Conservation (phyloP, 176 grass and related monocot species). For the Eleusine coracana region DNA sequence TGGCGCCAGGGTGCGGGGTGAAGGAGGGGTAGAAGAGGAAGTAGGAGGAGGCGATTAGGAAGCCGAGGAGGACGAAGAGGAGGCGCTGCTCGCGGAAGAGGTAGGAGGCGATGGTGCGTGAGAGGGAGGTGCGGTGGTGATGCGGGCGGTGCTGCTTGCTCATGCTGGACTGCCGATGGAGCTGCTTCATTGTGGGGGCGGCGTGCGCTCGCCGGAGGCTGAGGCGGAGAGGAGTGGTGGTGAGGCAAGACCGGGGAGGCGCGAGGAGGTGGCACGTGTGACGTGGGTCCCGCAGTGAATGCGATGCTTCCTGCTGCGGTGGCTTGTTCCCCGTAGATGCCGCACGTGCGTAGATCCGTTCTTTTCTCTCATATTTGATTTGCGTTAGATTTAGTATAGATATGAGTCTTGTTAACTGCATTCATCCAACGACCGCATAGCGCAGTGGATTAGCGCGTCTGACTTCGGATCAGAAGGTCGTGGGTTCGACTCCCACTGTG, state of each 20-base stretch:
- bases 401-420: background rate
- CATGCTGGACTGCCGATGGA: slow-evolving; percentile 63
- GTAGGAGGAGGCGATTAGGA: slow-evolving; percentile 79
- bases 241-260: background rate
- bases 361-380: background rate
- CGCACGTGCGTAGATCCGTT: slow-evolving; percentile 54
- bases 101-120: slow-evolving; percentile 54
- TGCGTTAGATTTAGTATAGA: background rate
- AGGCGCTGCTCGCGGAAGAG: slow-evolving; percentile 92
- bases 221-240: slow-evolving; percentile 30
- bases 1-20: slow-evolving; percentile 5
- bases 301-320: slow-evolving; percentile 37
- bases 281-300: background rate
- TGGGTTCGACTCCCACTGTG: slow-evolving; percentile 99
- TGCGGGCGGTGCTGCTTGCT: slow-evolving; percentile 61
- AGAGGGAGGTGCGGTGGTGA: slow-evolving; percentile 48
- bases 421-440: slow-evolving; percentile 68
- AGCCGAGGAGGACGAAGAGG: slow-evolving; percentile 88
- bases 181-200: slow-evolving; percentile 70
- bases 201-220: slow-evolving; percentile 33
- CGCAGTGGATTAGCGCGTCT: slow-evolving; percentile 99
- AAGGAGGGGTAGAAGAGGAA: slow-evolving; percentile 66
- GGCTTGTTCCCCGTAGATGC: slow-evolving; percentile 34
- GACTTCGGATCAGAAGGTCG: slow-evolving; percentile 99
- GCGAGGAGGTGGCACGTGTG: slow-evolving; percentile 24